phyloP scores from a whole-genome alignment of 352 stramenopile genomes.

The Globisporangium sylvaticum region DNA sequence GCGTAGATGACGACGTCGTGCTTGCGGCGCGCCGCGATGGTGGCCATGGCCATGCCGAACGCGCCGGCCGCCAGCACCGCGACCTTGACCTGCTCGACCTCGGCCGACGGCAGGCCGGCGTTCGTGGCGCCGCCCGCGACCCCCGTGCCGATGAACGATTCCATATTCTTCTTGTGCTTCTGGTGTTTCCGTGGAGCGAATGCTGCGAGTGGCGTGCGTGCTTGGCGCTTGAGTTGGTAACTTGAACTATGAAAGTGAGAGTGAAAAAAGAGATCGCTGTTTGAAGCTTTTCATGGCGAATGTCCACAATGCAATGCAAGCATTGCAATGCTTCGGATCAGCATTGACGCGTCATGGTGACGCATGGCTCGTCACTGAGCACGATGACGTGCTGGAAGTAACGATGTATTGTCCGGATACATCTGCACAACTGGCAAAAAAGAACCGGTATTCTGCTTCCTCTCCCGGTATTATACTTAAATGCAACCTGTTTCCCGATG shows the following conservation, averaged over 20 bases:
- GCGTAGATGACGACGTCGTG: constrained; percentile 92
- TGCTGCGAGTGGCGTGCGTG: constrained; percentile 16
- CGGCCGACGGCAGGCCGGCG: constrained; percentile 63
- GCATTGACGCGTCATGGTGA: not conserved
- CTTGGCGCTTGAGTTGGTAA: not conserved
- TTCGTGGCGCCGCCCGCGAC: constrained; percentile 45
- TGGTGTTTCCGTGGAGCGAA: not conserved
- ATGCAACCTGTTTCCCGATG: too few relatives aligned
- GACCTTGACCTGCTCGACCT: constrained; percentile 79
- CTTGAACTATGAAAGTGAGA: constrained; percentile 11
- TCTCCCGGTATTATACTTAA: too few relatives aligned
- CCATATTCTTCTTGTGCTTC: constrained; percentile 25
- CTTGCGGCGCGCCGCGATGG: constrained; percentile 86
- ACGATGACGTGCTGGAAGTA: too few relatives aligned
- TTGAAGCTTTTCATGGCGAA: not conserved
- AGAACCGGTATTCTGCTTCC: too few relatives aligned
- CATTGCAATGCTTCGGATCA: not conserved
- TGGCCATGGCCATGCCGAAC: constrained; percentile 95
- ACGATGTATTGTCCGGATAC: too few relatives aligned
- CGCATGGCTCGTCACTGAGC: not conserved
- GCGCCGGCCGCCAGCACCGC: constrained; percentile 92
- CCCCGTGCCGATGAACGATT: constrained; percentile 30
- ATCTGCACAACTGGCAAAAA: too few relatives aligned
- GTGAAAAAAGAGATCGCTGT: constrained; percentile 5
- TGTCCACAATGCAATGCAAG: not conserved